phyloP scores from a whole-genome alignment of 2,329 filamentous ascomycete species.

The Xylaria sp. region DNA sequence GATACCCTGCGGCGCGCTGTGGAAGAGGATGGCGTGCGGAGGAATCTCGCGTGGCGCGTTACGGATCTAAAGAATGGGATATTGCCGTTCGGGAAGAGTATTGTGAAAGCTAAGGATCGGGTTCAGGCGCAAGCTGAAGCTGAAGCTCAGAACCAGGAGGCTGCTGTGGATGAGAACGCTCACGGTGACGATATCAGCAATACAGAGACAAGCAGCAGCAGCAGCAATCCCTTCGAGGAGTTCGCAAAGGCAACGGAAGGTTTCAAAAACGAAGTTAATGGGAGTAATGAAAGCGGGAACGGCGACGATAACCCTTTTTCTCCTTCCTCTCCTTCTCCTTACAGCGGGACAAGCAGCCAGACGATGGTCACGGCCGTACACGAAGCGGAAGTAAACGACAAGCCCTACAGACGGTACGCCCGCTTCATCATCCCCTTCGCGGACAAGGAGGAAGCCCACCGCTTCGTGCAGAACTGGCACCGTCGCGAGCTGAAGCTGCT shows the following conservation, averaged over 20 bases:
- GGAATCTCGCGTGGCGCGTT: conserved; percentile 55
- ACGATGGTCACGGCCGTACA: neutral
- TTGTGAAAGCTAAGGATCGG: conserved; percentile 30
- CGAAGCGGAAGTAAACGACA: conserved; percentile 6
- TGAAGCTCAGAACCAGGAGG: too few relatives aligned
- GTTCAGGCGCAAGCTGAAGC: neutral
- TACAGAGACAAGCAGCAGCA: neutral
- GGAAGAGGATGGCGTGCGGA: conserved; percentile 55
- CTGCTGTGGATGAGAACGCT: neutral
- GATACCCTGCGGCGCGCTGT: conserved; percentile 54
- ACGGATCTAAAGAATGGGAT: conserved; percentile 45
- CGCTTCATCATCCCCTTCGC: conserved; percentile 67
- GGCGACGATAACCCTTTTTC: neutral
- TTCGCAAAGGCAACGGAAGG: neutral
- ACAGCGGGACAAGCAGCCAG: neutral
- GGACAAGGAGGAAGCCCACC: conserved; percentile 63
- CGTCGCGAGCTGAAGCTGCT: conserved; percentile 50
- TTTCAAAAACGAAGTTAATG: neutral
- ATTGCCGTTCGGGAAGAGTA: conserved; percentile 48
- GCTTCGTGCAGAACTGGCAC: conserved; percentile 61
- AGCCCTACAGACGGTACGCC: conserved; percentile 44
- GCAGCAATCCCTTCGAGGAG: too few relatives aligned
- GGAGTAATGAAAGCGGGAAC: neutral
- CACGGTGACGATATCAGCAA: neutral
- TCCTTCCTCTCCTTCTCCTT: neutral